Evolutionary conservation across 371 early-diverging fungal species (phyloP).

Genomic region (Apophysomyces variabilis): DNA sequence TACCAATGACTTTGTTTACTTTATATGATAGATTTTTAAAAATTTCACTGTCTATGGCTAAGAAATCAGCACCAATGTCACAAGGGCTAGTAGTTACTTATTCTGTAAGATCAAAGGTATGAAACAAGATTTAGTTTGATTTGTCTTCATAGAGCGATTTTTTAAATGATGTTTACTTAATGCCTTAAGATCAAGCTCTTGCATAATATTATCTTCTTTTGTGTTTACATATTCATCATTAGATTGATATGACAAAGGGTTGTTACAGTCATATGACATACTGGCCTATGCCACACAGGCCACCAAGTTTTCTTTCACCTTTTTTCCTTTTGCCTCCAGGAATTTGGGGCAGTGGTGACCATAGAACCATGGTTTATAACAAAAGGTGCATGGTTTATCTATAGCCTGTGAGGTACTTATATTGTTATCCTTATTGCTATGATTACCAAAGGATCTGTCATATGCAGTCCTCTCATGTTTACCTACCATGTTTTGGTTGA

Average conservation of each 20-base stretch:
- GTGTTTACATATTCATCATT: no score
- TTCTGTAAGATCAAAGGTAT: neutral
- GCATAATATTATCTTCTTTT: neutral
- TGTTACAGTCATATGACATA: neutral
- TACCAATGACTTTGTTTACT: no score
- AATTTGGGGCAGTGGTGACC: neutral
- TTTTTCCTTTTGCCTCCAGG: neutral
- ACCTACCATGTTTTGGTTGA: neutral
- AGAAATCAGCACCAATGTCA: neutral
- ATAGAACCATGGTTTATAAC: neutral
- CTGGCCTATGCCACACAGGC: neutral
- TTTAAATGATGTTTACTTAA: neutral
- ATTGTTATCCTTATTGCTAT: neutral
- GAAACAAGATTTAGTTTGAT: neutral
- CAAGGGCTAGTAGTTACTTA: neutral
- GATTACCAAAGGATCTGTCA: neutral
- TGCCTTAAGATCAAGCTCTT: neutral
- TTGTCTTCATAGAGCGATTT: neutral
- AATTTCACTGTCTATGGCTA: no score
- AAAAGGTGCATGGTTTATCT: neutral
- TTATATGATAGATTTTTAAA: no score
- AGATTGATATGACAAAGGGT: no score
- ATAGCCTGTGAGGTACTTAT: neutral
- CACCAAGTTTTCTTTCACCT: neutral
- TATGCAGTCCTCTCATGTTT: neutral